These are phyloP conservation scores for Pichia inconspicua DNA, from an alignment of 1,139 yeast species.

Conservation along the genomic window DNA sequence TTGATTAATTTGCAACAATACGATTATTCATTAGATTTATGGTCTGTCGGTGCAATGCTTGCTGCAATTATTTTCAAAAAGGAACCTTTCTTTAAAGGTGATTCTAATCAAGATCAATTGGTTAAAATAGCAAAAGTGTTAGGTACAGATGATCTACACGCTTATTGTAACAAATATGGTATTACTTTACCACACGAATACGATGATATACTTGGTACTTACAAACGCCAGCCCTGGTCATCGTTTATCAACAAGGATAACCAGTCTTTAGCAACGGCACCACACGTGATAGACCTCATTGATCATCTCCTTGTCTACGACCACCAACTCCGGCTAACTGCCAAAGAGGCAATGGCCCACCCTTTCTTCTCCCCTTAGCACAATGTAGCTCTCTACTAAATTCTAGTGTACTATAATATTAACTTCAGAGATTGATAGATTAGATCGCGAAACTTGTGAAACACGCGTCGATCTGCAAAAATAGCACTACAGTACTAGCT, in stretches of 20 bases:
- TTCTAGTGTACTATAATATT: no score
- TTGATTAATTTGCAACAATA: conserved; percentile 89
- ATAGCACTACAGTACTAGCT: no score
- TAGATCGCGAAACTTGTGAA: no score
- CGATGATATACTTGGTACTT: conserved; percentile 51
- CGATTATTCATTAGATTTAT: conserved; percentile 89
- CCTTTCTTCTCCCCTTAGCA: conserved; percentile 19
- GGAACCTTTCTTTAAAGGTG: conserved; percentile 97
- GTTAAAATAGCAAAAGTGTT: conserved; percentile 90
- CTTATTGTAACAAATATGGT: conserved; percentile 68
- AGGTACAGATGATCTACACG: conserved; percentile 79
- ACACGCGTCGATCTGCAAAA: no score
- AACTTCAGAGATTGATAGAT: not conserved
- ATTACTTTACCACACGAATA: conserved; percentile 73
- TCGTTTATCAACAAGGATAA: conserved; percentile 71
- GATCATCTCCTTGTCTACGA: conserved; percentile 83
- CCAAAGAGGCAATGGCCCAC: conserved; percentile 90
- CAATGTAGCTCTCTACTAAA: not conserved
- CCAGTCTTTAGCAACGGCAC: conserved; percentile 53
- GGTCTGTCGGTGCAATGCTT: conserved; percentile 97
- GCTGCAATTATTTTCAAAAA: conserved; percentile 95
- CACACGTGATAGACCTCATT: conserved; percentile 72
- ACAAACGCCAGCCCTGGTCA: conserved; percentile 84
- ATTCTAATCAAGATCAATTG: conserved; percentile 90
- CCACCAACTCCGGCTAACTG: conserved; percentile 91